These are phyloP conservation scores for Eremothecium gossypii DNA, from an alignment of 1,139 yeast genomes.

Conservation along the genomic window DNA sequence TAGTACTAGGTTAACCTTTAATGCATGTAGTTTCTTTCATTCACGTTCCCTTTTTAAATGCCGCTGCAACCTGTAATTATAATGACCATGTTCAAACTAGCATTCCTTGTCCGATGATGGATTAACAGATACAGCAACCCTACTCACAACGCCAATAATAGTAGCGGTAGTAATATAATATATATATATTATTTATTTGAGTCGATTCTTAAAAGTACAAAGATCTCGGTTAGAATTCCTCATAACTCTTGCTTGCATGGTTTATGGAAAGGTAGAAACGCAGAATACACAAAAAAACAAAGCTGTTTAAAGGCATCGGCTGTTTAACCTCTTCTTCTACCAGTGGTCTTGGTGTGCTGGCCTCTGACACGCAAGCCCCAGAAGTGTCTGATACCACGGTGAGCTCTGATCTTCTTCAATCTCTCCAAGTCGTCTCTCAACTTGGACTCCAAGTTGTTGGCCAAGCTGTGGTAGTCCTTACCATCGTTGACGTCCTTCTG, in stretches of 20 bases:
- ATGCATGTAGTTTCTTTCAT: too few relatives aligned
- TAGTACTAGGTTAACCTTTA: too few relatives aligned
- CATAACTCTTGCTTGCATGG: constrained; percentile 1
- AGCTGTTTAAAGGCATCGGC: constrained; percentile 3
- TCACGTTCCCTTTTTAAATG: too few relatives aligned
- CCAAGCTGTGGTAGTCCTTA: constrained; percentile 97
- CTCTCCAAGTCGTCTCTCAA: constrained; percentile 99
- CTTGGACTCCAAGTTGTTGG: constrained; percentile 98
- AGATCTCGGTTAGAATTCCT: constrained; percentile 2
- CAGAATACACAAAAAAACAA: not conserved
- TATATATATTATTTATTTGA: constrained; percentile 3
- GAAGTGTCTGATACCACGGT: constrained; percentile 99
- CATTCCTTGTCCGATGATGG: not conserved
- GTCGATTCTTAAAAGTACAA: constrained; percentile 3
- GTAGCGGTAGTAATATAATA: not conserved
- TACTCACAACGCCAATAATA: not conserved
- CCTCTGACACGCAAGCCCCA: constrained; percentile 98
- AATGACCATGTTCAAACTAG: not conserved
- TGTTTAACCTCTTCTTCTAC: constrained; percentile 55
- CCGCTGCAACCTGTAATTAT: too few relatives aligned
- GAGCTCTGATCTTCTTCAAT: constrained; percentile 99
- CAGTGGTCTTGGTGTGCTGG: constrained; percentile 99
- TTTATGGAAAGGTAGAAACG: not conserved
- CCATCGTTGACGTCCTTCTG: constrained; percentile 98
- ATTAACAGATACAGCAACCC: not conserved